Conservation (phyloP, 805 yeast genomes). For the Kodamaea nitidulidarum region DNA sequence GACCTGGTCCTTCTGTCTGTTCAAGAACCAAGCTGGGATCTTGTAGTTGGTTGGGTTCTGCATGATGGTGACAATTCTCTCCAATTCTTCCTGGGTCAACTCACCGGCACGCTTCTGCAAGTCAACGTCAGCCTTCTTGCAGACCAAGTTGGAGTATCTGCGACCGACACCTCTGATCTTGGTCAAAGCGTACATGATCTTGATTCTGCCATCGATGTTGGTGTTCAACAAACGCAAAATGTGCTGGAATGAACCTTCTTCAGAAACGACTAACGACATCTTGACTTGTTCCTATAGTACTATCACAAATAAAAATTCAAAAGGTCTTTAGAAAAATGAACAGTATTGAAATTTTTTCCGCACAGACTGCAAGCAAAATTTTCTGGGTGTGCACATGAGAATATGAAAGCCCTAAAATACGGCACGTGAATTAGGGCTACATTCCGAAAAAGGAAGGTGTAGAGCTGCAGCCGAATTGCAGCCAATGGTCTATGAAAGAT, state of each 20-base stretch:
- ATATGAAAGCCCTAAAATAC: slow-evolving; percentile 9
- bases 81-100: slow-evolving; percentile 99
- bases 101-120: slow-evolving; percentile 99
- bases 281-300: slow-evolving; percentile 29
- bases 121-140: slow-evolving; percentile 99
- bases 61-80: slow-evolving; percentile 99
- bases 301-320: slow-evolving; percentile 13
- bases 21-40: slow-evolving; percentile 99
- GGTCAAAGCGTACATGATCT: slow-evolving; percentile 99
- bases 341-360: slow-evolving; percentile 18
- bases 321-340: slow-evolving; percentile 13
- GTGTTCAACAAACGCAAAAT: slow-evolving; percentile 99
- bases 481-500: too few relatives aligned
- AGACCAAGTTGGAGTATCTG: slow-evolving; percentile 99
- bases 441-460: not conserved
- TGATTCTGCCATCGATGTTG: slow-evolving; percentile 99
- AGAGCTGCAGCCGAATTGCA: not conserved
- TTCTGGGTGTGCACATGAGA: slow-evolving; percentile 1
- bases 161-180: slow-evolving; percentile 99
- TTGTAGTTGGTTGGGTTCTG: slow-evolving; percentile 99
- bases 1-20: slow-evolving; percentile 97
- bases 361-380: not conserved
- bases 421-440: slow-evolving; percentile 10
- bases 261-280: slow-evolving; percentile 98
- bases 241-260: slow-evolving; percentile 99